Base-by-base conservation (phyloP, 805 yeast species). In the Candida berthetii region DNA sequence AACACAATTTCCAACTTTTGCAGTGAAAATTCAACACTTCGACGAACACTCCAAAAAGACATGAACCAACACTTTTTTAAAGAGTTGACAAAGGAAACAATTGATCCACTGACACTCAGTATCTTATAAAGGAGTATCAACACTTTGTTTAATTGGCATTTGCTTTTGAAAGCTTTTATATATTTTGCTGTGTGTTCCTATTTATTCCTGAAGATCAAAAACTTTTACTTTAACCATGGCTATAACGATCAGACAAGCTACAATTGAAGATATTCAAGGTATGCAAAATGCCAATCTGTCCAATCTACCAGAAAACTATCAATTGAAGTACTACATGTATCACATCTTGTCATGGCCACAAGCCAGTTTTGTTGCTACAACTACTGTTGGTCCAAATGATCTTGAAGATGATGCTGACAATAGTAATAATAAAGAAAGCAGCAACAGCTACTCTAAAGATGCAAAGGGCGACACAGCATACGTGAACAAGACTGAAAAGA, bases 341-440 rank as follows among this genome's bases (percentile, higher is more conserved):
- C 99, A 93, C 64, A 75, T 88, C 8, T 67, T 91, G 39, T 82
- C 97, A 31, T 93, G 99, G 99, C 99, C 99, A 2, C 96, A 91
- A 60, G 95, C 95, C 13, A 86, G 96, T 33, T 93, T 82, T 67
- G 98, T 93, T 31, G 99, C 99, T 15, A 83, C 91, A 1, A 82
- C 93, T 2, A 77, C 82, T 22, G 84, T 77, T 48, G 77, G 38
- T 31, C 40, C 39, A 35, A 31, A 42, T n/a, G 42, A 46, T 20
- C 41, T 50, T 15, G 53, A 60, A 36, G 48, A 49, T 10, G 29
- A 13, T n/a, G n/a, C n/a, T n/a, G n/a, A n/a, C n/a, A n/a, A n/a
- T n/a, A n/a, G n/a, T n/a, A n/a, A n/a, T n/a, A n/a, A n/a, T n/a
- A n/a, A n/a, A 13, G 29, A 27, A 13, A 27, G 5, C 8, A 27